Percentiles rank a stretch among this genome's conserved stretches.
Evolutionary conservation across 306 rosid species (phyloP).

Genomic region (Lathyrus aphaca): DNA sequence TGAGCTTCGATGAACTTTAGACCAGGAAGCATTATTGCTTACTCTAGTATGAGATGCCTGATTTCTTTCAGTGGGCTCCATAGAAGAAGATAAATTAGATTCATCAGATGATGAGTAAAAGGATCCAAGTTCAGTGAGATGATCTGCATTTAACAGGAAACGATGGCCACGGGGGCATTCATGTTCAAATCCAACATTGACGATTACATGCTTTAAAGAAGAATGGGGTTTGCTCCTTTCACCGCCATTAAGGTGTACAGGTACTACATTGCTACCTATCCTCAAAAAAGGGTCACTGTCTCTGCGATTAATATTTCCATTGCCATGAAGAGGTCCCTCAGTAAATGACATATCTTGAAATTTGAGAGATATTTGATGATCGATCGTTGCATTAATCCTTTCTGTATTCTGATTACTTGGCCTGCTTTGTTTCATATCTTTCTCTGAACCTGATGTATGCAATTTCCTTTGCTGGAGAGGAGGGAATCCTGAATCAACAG

Average conservation of each 20-base stretch:
- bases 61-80: slow-evolving; percentile 47
- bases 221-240: slow-evolving; percentile 53
- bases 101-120: slow-evolving; percentile 61
- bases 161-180: slow-evolving; percentile 97
- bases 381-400: slow-evolving; percentile 41
- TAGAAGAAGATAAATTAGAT: slow-evolving; percentile 49
- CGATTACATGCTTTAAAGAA: slow-evolving; percentile 51
- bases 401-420: slow-evolving; percentile 51
- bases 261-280: slow-evolving; percentile 79
- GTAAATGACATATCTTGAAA: slow-evolving; percentile 48
- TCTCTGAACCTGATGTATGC: slow-evolving; percentile 55
- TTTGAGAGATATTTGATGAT: slow-evolving; percentile 53
- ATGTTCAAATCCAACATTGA: slow-evolving; percentile 89
- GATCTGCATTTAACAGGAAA: slow-evolving; percentile 73
- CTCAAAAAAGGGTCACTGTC: slow-evolving; percentile 60
- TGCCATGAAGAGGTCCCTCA: slow-evolving; percentile 46
- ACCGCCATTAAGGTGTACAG: slow-evolving; percentile 58
- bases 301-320: slow-evolving; percentile 39
- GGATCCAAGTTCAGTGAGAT: slow-evolving; percentile 72
- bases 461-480: slow-evolving; percentile 79
- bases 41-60: slow-evolving; percentile 49
- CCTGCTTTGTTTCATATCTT: slow-evolving; percentile 61
- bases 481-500: slow-evolving; percentile 76
- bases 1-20: slow-evolving; percentile 59
- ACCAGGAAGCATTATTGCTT: slow-evolving; percentile 55